A percentile compares a stretch with the other conserved stretches of the same genome.
phyloP scores from a whole-genome alignment of 345 rosid species.

The Cardiospermum halicacabum region DNA sequence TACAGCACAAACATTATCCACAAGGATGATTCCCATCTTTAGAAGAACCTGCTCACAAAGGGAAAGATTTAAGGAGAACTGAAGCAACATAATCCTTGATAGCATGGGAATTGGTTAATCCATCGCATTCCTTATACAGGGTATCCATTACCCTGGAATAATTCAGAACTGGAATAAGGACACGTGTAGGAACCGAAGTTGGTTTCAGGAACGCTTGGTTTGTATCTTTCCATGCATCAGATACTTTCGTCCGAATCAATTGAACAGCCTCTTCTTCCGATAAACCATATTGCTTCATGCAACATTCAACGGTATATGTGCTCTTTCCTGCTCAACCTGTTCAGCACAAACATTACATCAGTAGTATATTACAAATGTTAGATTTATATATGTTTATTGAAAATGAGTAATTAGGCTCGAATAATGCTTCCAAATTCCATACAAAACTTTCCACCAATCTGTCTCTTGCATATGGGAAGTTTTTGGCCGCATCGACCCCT shows the following conservation, averaged over 20 bases:
- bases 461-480: constrained; percentile 27
- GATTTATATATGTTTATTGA: constrained; percentile 22
- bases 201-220: constrained; percentile 18
- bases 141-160: constrained; percentile 18
- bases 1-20: too few relatives aligned
- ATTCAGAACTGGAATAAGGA: constrained; percentile 16
- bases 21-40: too few relatives aligned
- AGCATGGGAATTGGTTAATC: constrained; percentile 15
- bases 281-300: constrained; percentile 4
- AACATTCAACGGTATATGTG: constrained; percentile 20
- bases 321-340: constrained; percentile 23
- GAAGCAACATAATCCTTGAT: constrained; percentile 14
- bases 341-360: too few relatives aligned
- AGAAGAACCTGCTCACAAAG: too few relatives aligned
- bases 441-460: neutral
- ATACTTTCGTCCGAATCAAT: neutral
- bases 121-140: constrained; percentile 19
- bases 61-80: constrained; percentile 15
- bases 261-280: neutral
- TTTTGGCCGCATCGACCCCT: constrained; percentile 17
- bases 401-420: constrained; percentile 12
- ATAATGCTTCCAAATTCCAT: neutral
- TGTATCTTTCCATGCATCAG: constrained; percentile 25
- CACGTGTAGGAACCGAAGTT: neutral
- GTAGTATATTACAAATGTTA: too few relatives aligned